These are phyloP conservation scores for Cystofilobasidium macerans DNA, from an alignment of 768 basidiomycete species.

Conservation along the genomic window DNA sequence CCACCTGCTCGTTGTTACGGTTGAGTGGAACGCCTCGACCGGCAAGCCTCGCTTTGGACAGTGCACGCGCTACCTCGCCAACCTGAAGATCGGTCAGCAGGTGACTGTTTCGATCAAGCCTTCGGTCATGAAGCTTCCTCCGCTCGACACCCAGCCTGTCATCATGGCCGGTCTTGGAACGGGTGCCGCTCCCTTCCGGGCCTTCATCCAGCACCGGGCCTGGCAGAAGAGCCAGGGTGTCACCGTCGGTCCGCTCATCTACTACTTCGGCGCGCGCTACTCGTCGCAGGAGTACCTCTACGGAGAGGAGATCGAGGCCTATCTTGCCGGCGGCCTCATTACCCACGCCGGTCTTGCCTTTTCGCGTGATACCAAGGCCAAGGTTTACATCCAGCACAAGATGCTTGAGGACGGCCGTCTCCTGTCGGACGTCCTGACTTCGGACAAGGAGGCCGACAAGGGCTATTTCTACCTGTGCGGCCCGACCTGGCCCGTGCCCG, in stretches of 20 bases:
- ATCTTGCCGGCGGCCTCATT: slow-evolving; percentile 70
- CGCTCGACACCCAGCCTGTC: slow-evolving; percentile 70
- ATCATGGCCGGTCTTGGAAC: slow-evolving; percentile 99
- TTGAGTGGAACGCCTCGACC: slow-evolving; percentile 57
- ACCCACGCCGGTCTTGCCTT: slow-evolving; percentile 88
- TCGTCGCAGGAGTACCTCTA: slow-evolving; percentile 94
- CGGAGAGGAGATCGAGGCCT: slow-evolving; percentile 77
- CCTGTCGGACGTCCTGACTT: slow-evolving; percentile 60
- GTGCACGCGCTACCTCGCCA: slow-evolving; percentile 87
- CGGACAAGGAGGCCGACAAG: slow-evolving; percentile 37
- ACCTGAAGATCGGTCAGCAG: slow-evolving; percentile 71
- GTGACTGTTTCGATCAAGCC: slow-evolving; percentile 97
- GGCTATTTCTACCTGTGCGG: slow-evolving; percentile 87
- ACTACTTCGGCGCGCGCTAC: slow-evolving; percentile 97
- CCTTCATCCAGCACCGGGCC: slow-evolving; percentile 92
- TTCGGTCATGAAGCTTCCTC: slow-evolving; percentile 98
- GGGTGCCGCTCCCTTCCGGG: slow-evolving; percentile 97
- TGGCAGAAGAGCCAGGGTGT: slow-evolving; percentile 63
- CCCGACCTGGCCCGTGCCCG: slow-evolving; percentile 99
- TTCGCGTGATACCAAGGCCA: slow-evolving; percentile 81
- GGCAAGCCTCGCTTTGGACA: slow-evolving; percentile 76
- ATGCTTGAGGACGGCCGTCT: slow-evolving; percentile 80
- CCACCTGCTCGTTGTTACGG: slow-evolving; percentile 88
- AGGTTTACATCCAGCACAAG: slow-evolving; percentile 98
- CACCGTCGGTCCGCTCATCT: slow-evolving; percentile 81